These are phyloP conservation scores for Colletotrichum caudatum DNA, from an alignment of 2,329 filamentous ascomycete species.

Conservation along the genomic window DNA sequence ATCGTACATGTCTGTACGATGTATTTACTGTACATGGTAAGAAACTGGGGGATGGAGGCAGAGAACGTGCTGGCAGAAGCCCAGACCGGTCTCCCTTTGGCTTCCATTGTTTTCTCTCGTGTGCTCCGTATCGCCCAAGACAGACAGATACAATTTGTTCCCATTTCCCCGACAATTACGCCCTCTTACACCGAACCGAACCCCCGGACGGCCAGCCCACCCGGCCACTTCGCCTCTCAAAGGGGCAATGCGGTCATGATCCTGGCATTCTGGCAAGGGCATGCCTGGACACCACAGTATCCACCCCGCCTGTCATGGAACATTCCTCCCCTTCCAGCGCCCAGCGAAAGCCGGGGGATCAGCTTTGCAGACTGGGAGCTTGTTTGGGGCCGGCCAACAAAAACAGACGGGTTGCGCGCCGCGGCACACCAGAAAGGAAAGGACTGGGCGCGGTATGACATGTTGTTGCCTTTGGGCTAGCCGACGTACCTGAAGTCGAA, in stretches of 20 bases:
- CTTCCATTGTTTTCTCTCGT: slow-evolving; percentile 8
- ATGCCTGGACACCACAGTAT: background rate
- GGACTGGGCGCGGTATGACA: slow-evolving; percentile 23
- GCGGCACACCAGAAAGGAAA: slow-evolving; percentile 5
- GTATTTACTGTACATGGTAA: background rate
- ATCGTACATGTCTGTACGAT: too few relatives aligned
- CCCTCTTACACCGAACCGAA: slow-evolving; percentile 22
- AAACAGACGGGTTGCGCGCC: background rate
- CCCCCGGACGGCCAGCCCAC: slow-evolving; percentile 32
- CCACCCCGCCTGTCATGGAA: slow-evolving; percentile 38
- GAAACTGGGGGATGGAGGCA: background rate
- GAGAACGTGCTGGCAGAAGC: background rate
- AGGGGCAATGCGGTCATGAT: slow-evolving; percentile 26
- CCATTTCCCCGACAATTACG: slow-evolving; percentile 12
- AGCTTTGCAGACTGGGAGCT: slow-evolving; percentile 22
- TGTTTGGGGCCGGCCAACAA: slow-evolving; percentile 37
- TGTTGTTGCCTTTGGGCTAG: slow-evolving; percentile 15
- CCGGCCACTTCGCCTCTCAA: slow-evolving; percentile 28
- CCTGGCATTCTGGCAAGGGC: slow-evolving; percentile 12
- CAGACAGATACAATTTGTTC: slow-evolving; percentile 3
- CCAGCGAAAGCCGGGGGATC: slow-evolving; percentile 34
- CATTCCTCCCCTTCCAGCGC: slow-evolving; percentile 37
- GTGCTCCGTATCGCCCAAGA: slow-evolving; percentile 14
- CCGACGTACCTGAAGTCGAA: slow-evolving; percentile 10
- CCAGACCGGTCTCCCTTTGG: slow-evolving; percentile 5